Percentiles rank a stretch among this genome's conserved stretches.
phyloP scores from a whole-genome alignment of 768 basidiomycete genomes.

The Lactarius indigo region DNA sequence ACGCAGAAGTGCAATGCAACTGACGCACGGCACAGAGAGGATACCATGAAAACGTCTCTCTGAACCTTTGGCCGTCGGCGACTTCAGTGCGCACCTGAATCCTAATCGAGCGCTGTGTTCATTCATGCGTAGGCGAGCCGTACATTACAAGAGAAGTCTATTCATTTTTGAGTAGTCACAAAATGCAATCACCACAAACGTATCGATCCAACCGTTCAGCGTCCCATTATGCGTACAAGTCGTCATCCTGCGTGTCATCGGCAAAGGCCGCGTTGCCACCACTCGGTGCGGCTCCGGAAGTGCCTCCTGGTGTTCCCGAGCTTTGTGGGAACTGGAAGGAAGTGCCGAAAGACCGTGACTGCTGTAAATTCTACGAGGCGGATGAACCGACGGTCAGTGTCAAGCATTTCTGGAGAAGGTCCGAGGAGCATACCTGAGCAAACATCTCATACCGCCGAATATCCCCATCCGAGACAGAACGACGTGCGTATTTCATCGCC shows the following conservation, averaged over 20 bases:
- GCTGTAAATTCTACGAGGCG: conserved; percentile 71
- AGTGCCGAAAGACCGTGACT: conserved; percentile 88
- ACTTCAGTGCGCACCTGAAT: neutral
- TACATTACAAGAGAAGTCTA: conserved; percentile 22
- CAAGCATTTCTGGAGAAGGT: neutral
- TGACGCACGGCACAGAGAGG: neutral
- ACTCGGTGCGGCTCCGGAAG: conserved; percentile 33
- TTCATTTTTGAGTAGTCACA: conserved; percentile 15
- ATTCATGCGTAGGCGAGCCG: neutral
- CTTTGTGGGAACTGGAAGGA: conserved; percentile 97
- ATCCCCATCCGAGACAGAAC: conserved; percentile 94
- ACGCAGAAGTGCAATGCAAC: neutral
- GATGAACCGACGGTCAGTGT: conserved; percentile 15
- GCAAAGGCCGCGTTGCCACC: conserved; percentile 71
- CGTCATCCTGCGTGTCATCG: conserved; percentile 86
- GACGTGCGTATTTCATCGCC: conserved; percentile 96
- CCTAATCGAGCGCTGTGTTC: neutral
- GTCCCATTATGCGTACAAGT: conserved; percentile 69
- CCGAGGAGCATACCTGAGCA: conserved; percentile 60
- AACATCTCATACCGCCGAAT: conserved; percentile 99
- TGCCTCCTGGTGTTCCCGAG: conserved; percentile 28
- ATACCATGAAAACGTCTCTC: neutral
- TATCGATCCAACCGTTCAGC: conserved; percentile 6
- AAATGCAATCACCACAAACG: conserved; percentile 12
- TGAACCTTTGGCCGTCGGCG: neutral